Base-by-base conservation (phyloP, 371 early-diverging fungal species). In the Smittium culicis region DNA sequence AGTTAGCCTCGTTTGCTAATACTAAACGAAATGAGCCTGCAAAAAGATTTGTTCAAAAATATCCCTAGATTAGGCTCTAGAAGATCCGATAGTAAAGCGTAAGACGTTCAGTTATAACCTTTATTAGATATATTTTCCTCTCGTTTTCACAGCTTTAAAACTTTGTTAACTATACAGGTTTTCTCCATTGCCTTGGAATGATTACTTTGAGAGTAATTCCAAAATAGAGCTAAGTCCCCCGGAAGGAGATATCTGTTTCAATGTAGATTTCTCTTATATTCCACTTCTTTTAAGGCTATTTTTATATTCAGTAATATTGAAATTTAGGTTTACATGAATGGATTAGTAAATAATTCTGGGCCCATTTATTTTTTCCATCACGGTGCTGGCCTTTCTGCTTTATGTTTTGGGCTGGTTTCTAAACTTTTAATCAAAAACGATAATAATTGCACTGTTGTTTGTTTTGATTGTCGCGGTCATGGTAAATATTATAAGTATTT, bases 351-450 rank as follows among this genome's bases (percentile, higher is more conserved):
- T 65, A 35, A 65, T 14, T 24, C 30, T 1, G 80, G 81, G 25
- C 91, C 92, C 0, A 66, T 92, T 16, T 88, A 92, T 79, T 79
- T 92, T 54, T 81, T 91, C 73, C 92, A 90, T 76, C 96, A 95
- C 73, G 96, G 96, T 27, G 96, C 91, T 0, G 96, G 93, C 0
- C 85, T 86, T 67, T 81, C 87, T 0, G 91, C 81, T 0, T 74
- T 92, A 34, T 83, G 91, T 1, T 95, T 91, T 80, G 88, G 86
- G 0, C 71, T 90, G 35, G 73, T 81, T 1, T 83, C 88, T 3
- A 76, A 77, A 29, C 67, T 79, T 61, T 79, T 88, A 55, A 71
- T 70, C 30, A 58, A 73, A 34, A 25, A 77, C 27, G 77, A 79
- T 27, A 66, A 59, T 5, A 62, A 14, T 20, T 34, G 25, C 35